phyloP scores from a whole-genome alignment of 2,329 filamentous ascomycete species.

The Neonectria faginata region DNA sequence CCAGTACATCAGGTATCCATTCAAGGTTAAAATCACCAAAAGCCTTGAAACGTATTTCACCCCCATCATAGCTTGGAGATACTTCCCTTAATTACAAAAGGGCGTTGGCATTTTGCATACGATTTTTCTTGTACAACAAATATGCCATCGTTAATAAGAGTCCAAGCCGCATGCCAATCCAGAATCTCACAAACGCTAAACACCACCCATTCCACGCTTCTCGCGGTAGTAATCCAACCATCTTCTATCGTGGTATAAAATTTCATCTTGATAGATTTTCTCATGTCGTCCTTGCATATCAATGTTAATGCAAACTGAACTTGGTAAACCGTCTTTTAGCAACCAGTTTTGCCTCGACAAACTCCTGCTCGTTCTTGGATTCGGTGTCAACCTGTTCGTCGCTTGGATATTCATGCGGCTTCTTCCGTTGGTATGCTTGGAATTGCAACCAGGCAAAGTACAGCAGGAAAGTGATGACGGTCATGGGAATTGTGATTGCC shows the following conservation, averaged over 20 bases:
- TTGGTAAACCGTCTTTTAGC: slow-evolving; percentile 15
- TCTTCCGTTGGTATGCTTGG: slow-evolving; percentile 42
- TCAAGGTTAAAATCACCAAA: too few relatives aligned
- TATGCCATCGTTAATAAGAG: too few relatives aligned
- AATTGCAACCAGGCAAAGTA: slow-evolving; percentile 51
- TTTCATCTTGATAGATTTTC: not conserved
- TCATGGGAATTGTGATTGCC: slow-evolving; percentile 55
- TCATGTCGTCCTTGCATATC: not conserved
- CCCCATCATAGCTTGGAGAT: too few relatives aligned
- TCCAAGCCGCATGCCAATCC: not conserved
- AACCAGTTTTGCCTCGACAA: slow-evolving; percentile 12
- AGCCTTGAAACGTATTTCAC: too few relatives aligned
- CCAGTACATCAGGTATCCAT: too few relatives aligned
- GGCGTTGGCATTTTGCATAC: too few relatives aligned
- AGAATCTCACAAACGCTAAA: not conserved
- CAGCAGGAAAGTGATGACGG: slow-evolving; percentile 49
- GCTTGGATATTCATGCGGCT: slow-evolving; percentile 4
- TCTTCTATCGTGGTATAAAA: not conserved
- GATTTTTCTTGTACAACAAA: too few relatives aligned
- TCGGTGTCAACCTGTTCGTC: not conserved
- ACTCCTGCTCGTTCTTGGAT: not conserved
- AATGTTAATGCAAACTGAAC: not conserved
- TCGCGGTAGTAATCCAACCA: not conserved
- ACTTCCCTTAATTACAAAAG: too few relatives aligned
- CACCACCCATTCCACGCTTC: not conserved